Percentiles rank a stretch among this genome's conserved stretches.
phyloP scores from a whole-genome alignment of 768 basidiomycete genomes.

The Phlebiopsis gigantea region DNA sequence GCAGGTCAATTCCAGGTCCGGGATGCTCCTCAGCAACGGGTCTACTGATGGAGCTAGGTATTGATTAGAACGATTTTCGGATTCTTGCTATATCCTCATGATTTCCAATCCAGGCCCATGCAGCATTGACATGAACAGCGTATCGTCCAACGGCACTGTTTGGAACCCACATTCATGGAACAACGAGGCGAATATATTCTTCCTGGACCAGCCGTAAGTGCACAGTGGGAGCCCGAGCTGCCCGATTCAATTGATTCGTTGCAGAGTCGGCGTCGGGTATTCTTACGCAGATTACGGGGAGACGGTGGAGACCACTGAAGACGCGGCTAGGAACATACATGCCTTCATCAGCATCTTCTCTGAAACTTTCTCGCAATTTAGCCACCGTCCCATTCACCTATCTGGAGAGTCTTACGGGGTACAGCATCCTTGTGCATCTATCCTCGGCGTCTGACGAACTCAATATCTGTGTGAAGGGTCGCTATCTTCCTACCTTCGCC shows the following conservation, averaged over 20 bases:
- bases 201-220: conserved; percentile 53
- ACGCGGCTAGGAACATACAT: conserved; percentile 71
- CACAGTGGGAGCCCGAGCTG: no score
- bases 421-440: conserved; percentile 17
- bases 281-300: conserved; percentile 68
- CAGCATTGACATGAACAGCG: conserved; percentile 50
- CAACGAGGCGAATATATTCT: conserved; percentile 63
- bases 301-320: conserved; percentile 68
- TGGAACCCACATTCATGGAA: conserved; percentile 69
- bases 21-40: conserved; percentile 51
- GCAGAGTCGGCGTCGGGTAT: conserved; percentile 64
- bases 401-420: conserved; percentile 75
- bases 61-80: conserved; percentile 5
- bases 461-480: conserved; percentile 37
- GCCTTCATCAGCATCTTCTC: conserved; percentile 79
- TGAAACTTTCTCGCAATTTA: conserved; percentile 69
- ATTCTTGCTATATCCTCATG: conserved; percentile 34
- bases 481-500: conserved; percentile 71
- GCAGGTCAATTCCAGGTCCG: conserved; percentile 36
- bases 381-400: conserved; percentile 63
- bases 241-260: background rate
- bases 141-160: conserved; percentile 51
- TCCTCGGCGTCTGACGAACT: background rate
- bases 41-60: conserved; percentile 56
- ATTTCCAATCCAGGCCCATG: conserved; percentile 46